Base-by-base conservation (phyloP, 1,284 basidiomycete species). In the Austropuccinia psidii region DNA sequence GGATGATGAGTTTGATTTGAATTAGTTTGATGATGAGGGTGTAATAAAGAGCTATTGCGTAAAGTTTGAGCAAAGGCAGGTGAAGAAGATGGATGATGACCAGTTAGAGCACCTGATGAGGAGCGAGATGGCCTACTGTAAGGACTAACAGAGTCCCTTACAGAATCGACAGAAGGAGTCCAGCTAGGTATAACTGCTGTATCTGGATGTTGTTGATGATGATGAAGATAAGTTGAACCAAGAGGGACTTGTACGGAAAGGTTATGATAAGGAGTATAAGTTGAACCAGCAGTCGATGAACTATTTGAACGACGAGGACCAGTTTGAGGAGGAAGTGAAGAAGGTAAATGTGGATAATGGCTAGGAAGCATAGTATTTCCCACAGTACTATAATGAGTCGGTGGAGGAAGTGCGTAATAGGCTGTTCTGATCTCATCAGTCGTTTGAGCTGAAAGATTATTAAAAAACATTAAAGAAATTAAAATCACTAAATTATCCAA, bases 111-210 rank as follows among this genome's bases (percentile, higher is more conserved):
- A 33, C 67, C 54, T 29, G 54, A 58, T 37, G 54, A 29, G 35
- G 41, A 31, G 33, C 67, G 67, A 60, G 29, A 39, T 37, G 67
- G 67, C 21, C 67, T 52, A 69, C 24, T 60, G 41, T 69, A 69
- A n/a, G 67, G 67, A 43, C 55, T 69, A 37, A 60, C 67, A 9
- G 55, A 60, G 37, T 69, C 67, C 29, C 67, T 43, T 29, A 69
- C 67, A 9, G 67, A 69, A 43, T 69, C 67, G 37, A 69, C 45
- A 15, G 67, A 35, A 27, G 67, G 54, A 11, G 67, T 33, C 67
- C 67, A 69, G 35, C 41, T 43, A 11, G 67, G 43, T 39, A 58
- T n/a, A 33, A 58, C 29, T 17, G 54, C 27, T n/a, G 37, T 55
- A 45, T 60, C 67, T 17, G 54, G 19, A 57, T 49, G 54, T 29